Conservation (phyloP, 192 early-diverging fungal genomes). For the Podila epigama region DNA sequence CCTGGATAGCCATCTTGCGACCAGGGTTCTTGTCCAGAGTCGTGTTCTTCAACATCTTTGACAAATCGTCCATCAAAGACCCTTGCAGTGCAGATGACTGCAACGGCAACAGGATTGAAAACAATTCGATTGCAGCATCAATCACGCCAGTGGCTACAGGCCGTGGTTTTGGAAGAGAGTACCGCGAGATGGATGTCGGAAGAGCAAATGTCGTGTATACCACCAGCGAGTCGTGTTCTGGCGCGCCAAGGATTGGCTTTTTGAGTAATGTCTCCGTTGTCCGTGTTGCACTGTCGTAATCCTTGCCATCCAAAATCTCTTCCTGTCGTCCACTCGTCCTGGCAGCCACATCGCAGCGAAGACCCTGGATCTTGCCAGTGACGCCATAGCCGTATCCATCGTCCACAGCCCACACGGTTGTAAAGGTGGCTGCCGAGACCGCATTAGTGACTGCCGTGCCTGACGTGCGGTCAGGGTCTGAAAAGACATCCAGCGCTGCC, state of each 20-base stretch:
- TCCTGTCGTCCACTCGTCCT: constrained; percentile 47
- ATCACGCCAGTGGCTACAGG: constrained; percentile 66
- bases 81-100: constrained; percentile 78
- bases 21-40: constrained; percentile 74
- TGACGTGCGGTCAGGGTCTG: constrained; percentile 61
- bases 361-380: constrained; percentile 60
- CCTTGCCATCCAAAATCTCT: constrained; percentile 51
- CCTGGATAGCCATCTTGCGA: constrained; percentile 77
- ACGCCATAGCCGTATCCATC: constrained; percentile 67
- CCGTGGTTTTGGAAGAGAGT: constrained; percentile 54
- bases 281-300: constrained; percentile 35
- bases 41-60: constrained; percentile 65
- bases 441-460: constrained; percentile 55
- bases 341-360: constrained; percentile 52
- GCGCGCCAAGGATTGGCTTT: constrained; percentile 60
- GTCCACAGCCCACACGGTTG: constrained; percentile 60
- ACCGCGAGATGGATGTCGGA: constrained; percentile 19
- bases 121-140: constrained; percentile 83
- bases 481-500: constrained; percentile 56
- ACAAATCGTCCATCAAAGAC: constrained; percentile 76
- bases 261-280: constrained; percentile 58
- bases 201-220: constrained; percentile 56
- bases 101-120: constrained; percentile 75
- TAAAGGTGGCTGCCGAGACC: constrained; percentile 55
- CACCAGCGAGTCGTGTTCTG: constrained; percentile 70